These are phyloP conservation scores for Peronosclerospora sorghi DNA, from an alignment of 352 stramenopile species.

Conservation along the genomic window DNA sequence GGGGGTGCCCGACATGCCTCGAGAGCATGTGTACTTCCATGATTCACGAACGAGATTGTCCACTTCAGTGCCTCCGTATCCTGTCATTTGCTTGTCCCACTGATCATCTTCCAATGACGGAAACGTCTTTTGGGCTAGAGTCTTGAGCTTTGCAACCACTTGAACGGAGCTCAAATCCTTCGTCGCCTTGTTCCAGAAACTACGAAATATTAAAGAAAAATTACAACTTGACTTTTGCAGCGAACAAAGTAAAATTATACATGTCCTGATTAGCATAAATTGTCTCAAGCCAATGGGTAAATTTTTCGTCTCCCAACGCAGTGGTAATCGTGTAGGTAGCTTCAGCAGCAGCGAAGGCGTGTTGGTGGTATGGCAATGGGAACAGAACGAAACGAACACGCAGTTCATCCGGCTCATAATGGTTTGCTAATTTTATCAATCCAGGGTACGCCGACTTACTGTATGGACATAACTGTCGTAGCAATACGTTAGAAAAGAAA, in stretches of 20 bases:
- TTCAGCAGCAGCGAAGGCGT: conserved; percentile 57
- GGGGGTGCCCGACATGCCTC: conserved; percentile 59
- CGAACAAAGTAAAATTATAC: conserved; percentile 20
- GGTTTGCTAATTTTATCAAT: conserved; percentile 40
- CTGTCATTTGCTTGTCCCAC: conserved; percentile 63
- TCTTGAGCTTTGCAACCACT: conserved; percentile 46
- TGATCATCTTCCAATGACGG: conserved; percentile 43
- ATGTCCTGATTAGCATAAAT: conserved; percentile 72
- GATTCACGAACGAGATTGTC: conserved; percentile 45
- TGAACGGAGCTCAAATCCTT: conserved; percentile 64
- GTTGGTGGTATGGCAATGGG: conserved; percentile 66
- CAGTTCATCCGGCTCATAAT: conserved; percentile 49
- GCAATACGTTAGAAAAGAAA: conserved; percentile 4
- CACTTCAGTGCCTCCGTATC: conserved; percentile 57
- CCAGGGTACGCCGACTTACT: conserved; percentile 60
- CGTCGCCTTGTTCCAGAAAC: conserved; percentile 74
- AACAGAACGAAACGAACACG: conserved; percentile 68
- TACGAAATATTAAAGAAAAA: conserved; percentile 8
- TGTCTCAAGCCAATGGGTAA: conserved; percentile 64
- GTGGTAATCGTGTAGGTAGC: conserved; percentile 53
- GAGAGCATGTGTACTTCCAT: conserved; percentile 78
- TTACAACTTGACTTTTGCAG: neutral
- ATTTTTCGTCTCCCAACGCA: conserved; percentile 39
- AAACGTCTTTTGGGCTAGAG: conserved; percentile 57
- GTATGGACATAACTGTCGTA: conserved; percentile 55